phyloP scores from a whole-genome alignment of 306 rosid species.

The Prunus armeniaca region DNA sequence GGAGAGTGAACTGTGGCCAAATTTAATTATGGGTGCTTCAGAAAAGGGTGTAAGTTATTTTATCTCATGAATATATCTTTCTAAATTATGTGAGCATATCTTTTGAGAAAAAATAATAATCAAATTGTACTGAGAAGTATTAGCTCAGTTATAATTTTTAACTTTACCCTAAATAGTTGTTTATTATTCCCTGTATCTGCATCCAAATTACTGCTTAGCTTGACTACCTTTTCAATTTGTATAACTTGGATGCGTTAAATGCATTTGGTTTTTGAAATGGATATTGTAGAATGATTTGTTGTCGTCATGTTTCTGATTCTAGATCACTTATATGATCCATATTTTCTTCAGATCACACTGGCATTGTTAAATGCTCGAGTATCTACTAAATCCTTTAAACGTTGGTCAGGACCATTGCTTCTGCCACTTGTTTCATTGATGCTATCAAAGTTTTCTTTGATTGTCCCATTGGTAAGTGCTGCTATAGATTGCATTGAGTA shows the following conservation, averaged over 20 bases:
- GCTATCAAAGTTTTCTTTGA: slow-evolving; percentile 89
- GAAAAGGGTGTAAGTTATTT: slow-evolving; percentile 64
- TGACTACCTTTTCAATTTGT: background rate
- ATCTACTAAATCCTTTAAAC: slow-evolving; percentile 64
- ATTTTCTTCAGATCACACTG: slow-evolving; percentile 56
- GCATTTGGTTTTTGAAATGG: background rate
- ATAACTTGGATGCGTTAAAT: background rate
- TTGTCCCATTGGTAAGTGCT: slow-evolving; percentile 74
- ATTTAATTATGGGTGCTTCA: slow-evolving; percentile 81
- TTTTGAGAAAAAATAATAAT: background rate
- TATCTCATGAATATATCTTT: slow-evolving; percentile 1
- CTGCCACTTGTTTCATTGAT: slow-evolving; percentile 77
- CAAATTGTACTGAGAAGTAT: background rate
- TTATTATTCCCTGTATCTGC: background rate
- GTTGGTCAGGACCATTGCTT: slow-evolving; percentile 65
- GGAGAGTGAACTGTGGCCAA: slow-evolving; percentile 97
- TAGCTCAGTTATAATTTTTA: background rate
- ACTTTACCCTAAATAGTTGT: background rate
- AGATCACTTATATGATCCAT: slow-evolving; percentile 1
- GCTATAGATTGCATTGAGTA: slow-evolving; percentile 1
- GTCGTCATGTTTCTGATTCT: slow-evolving; percentile 22
- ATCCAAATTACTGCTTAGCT: background rate
- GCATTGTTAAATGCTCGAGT: slow-evolving; percentile 84
- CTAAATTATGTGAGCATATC: background rate
- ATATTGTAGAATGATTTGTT: background rate